Base-by-base conservation (phyloP, 345 rosid species). In the Pugionium cornutum region DNA sequence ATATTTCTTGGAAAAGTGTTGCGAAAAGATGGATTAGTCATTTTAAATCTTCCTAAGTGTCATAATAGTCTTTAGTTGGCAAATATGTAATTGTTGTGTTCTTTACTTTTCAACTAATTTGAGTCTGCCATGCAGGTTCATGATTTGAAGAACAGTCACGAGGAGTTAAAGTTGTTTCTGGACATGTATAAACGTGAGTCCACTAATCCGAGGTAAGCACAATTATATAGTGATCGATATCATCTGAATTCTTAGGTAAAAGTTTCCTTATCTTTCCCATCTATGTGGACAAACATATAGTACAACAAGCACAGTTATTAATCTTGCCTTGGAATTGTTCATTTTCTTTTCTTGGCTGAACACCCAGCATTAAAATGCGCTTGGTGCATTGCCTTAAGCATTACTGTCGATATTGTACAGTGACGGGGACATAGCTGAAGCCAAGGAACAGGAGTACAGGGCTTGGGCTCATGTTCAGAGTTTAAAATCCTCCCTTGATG, bases 171-270 rank as follows among this genome's bases (percentile, higher is more conserved):
- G 73, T 76, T 89, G 72, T 81, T 95, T 80, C 69, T 84, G 73
- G 92, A 87, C 66, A 91, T 91, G 99, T 89, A 82, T 69, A 83
- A 78, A 75, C 89, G 84, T 6, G 99, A 91, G 79, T 82, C 79
- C 53, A 79, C 79, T 64, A 92, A 78, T 73, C 56, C 92, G 52
- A 84, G 96, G 99, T 95, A 52, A 57, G 67, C 64, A 39, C 54
- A 39, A 6, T 37, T 49, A 35, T 56, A 48, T 28, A 39, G 42
- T 39, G 49, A 40, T 68, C 39, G 4, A 42, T 28, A 56, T 34
- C 26, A 53, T 36, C 35, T 53, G 2, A 34, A 36, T 54, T 7
- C 44, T 54, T 36, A 7, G 59, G 26, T 53, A 50, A 3, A 9
- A 33, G 2, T 50, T 64, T 43, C 41, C 47, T 56, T 47, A 32